Evolutionary conservation across 257 asterid genomes (phyloP).

Genomic region (Gentiana macrophylla): DNA sequence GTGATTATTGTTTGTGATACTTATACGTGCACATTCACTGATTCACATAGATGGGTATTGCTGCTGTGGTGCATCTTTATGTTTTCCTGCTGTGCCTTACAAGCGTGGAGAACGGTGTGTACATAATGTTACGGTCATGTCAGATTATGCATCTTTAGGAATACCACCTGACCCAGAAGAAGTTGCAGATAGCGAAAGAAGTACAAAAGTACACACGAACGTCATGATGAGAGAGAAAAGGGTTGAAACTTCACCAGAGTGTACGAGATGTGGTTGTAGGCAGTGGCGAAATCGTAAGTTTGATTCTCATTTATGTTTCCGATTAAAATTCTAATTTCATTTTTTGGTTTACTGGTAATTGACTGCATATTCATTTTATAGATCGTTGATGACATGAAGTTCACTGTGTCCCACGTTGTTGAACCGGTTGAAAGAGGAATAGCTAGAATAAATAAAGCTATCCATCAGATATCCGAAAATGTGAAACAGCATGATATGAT

Average conservation of each 20-base stretch:
- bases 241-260: slow-evolving; percentile 77
- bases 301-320: not conserved
- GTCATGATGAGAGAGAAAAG: slow-evolving; percentile 55
- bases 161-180: slow-evolving; percentile 92
- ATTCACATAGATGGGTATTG: slow-evolving; percentile 71
- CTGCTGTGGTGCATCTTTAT: slow-evolving; percentile 91
- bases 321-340: not conserved
- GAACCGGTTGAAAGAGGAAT: slow-evolving; percentile 95
- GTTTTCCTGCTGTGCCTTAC: slow-evolving; percentile 91
- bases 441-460: slow-evolving; percentile 70
- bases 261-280: slow-evolving; percentile 92
- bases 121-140: slow-evolving; percentile 79
- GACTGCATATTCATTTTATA: slow-evolving; percentile 12
- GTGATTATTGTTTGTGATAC: too few relatives aligned
- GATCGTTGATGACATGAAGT: slow-evolving; percentile 96
- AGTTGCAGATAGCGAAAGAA: slow-evolving; percentile 73
- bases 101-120: slow-evolving; percentile 96
- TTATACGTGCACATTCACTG: too few relatives aligned
- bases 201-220: slow-evolving; percentile 46
- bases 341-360: not conserved
- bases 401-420: slow-evolving; percentile 87
- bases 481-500: slow-evolving; percentile 58
- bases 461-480: slow-evolving; percentile 89
- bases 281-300: slow-evolving; percentile 90
- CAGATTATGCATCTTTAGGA: slow-evolving; percentile 89